phyloP scores from a whole-genome alignment of 495 filamentous ascomycete species.

The Aspergillus mulundensis region DNA sequence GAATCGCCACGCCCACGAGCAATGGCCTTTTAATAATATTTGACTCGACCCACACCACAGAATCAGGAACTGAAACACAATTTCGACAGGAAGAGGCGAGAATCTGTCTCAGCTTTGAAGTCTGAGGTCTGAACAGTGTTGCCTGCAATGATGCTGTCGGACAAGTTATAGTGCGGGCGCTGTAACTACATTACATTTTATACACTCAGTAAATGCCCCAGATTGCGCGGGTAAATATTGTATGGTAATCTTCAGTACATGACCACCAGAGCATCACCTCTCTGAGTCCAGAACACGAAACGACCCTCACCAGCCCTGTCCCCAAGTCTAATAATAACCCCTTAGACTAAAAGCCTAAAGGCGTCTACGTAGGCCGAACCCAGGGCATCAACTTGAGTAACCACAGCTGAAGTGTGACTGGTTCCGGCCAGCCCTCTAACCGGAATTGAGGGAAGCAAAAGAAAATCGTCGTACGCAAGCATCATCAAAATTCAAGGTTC shows the following conservation, averaged over 20 bases:
- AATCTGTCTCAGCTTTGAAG: not conserved
- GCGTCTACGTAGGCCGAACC: slow-evolving; percentile 1
- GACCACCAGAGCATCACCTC: not conserved
- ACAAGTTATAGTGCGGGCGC: too few species aligned
- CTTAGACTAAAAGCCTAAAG: too few species aligned
- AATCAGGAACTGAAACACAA: slow-evolving; percentile 7
- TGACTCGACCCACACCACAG: not conserved
- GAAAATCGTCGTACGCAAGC: slow-evolving; percentile 7
- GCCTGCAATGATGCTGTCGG: too few species aligned
- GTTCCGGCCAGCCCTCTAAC: not conserved
- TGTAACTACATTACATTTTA: not conserved
- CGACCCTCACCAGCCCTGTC: slow-evolving; percentile 15
- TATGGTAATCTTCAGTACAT: not conserved
- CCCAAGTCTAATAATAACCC: slow-evolving; percentile 13
- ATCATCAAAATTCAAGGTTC: not conserved
- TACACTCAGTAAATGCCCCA: not conserved
- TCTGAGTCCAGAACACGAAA: slow-evolving; percentile 21
- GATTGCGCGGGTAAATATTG: not conserved
- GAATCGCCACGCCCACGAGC: slow-evolving; percentile 20
- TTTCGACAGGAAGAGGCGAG: not conserved
- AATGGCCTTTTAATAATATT: slow-evolving; percentile 14
- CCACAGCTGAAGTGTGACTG: slow-evolving; percentile 1
- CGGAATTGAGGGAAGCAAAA: not conserved
- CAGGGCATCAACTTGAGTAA: slow-evolving; percentile 1
- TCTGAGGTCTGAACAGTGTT: not conserved